These are phyloP conservation scores for Brassica napus DNA, from an alignment of 345 rosid species.

Conservation along the genomic window DNA sequence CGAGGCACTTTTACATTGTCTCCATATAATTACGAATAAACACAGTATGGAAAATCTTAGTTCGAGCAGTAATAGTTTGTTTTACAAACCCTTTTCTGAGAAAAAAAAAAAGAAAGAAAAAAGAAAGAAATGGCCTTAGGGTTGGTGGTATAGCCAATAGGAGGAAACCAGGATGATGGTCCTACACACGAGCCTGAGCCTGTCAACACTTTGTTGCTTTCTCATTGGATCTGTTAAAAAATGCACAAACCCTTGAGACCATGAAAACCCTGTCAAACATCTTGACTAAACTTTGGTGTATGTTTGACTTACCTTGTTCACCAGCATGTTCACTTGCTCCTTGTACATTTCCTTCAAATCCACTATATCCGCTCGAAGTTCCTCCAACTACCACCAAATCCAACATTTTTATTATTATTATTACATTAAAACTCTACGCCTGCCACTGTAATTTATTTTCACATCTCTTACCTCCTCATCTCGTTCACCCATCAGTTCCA, in stretches of 20 bases:
- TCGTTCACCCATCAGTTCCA: slow-evolving; percentile 99
- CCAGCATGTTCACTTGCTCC: slow-evolving; percentile 98
- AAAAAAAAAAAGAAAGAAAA: background rate
- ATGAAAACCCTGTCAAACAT: slow-evolving; percentile 7
- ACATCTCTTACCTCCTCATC: slow-evolving; percentile 82
- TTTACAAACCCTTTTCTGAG: background rate
- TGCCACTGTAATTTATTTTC: slow-evolving; percentile 3
- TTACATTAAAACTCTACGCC: background rate
- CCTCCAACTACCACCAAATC: slow-evolving; percentile 80
- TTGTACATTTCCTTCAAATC: slow-evolving; percentile 99
- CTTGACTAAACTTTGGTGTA: background rate
- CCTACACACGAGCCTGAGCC: slow-evolving; percentile 10
- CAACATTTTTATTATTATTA: background rate
- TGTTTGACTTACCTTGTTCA: slow-evolving; percentile 69
- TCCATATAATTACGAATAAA: slow-evolving; percentile 30
- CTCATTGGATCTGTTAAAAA: slow-evolving; percentile 37
- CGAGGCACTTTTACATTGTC: background rate
- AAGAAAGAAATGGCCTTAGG: background rate
- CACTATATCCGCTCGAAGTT: slow-evolving; percentile 89
- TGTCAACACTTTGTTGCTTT: slow-evolving; percentile 26
- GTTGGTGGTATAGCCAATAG: slow-evolving; percentile 27
- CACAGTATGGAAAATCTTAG: background rate
- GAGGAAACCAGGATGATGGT: slow-evolving; percentile 5
- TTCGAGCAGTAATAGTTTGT: slow-evolving; percentile 11
- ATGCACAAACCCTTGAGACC: slow-evolving; percentile 21